Conservation (phyloP, 1,139 yeast species). For the Pichia inconspicua region DNA sequence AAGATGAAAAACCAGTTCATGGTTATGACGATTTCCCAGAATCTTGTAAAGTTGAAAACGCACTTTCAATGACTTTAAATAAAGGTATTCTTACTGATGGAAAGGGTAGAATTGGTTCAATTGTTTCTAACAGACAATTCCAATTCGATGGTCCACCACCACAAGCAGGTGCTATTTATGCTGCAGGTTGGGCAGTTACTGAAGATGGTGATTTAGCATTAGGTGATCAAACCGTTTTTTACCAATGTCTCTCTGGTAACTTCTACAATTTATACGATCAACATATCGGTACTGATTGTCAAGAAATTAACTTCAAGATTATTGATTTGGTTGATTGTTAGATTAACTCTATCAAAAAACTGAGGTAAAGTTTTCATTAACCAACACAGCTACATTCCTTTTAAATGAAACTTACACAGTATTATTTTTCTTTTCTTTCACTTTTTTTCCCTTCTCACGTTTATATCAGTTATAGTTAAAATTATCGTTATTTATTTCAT, state of each 20-base stretch:
- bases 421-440: background rate
- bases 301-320: constrained; percentile 53
- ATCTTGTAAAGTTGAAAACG: constrained; percentile 44
- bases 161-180: constrained; percentile 81
- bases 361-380: background rate
- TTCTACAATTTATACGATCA: constrained; percentile 79
- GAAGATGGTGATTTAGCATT: constrained; percentile 61
- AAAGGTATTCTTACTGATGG: constrained; percentile 50
- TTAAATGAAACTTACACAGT: background rate
- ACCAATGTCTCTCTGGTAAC: constrained; percentile 71
- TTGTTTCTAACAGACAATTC: constrained; percentile 82
- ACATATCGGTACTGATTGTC: constrained; percentile 59
- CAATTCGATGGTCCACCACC: constrained; percentile 90
- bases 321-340: constrained; percentile 61
- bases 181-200: constrained; percentile 75
- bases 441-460: background rate
- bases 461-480: background rate
- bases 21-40: constrained; percentile 28
- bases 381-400: background rate
- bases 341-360: constrained; percentile 6
- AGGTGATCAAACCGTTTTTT: constrained; percentile 58
- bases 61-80: constrained; percentile 49
- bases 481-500: background rate
- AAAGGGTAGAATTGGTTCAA: constrained; percentile 68
- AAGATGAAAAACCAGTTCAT: constrained; percentile 19